These are phyloP conservation scores for Zarea fungicola DNA, from an alignment of 2,329 filamentous ascomycete species.

Conservation along the genomic window DNA sequence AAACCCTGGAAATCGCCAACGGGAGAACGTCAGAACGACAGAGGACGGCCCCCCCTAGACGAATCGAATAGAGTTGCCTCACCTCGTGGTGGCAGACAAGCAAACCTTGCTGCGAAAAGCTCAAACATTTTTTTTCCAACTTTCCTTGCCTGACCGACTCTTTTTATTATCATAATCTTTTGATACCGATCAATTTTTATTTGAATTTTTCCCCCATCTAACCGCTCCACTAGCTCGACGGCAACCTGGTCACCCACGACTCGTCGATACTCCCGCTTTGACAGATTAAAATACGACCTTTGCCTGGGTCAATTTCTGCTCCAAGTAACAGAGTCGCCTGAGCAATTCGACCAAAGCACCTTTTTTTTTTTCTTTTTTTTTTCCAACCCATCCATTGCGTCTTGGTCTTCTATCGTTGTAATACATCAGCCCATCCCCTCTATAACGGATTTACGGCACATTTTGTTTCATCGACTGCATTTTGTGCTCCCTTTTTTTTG, in stretches of 20 bases:
- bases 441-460: too few species aligned
- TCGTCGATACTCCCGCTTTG: not conserved
- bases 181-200: not conserved
- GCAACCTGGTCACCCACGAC: not conserved
- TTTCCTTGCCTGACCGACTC: conserved; percentile 10
- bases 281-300: conserved; percentile 11
- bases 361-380: not conserved
- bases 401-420: too few species aligned
- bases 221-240: not conserved
- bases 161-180: not conserved
- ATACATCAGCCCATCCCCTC: too few species aligned
- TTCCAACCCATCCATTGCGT: too few species aligned
- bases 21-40: too few species aligned
- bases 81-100: conserved; percentile 16
- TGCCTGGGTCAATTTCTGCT: conserved; percentile 4
- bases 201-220: too few species aligned
- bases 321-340: conserved; percentile 1
- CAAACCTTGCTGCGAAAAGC: conserved; percentile 1
- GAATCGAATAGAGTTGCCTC: conserved; percentile 12
- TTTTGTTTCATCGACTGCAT: too few species aligned
- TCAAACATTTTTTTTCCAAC: not conserved
- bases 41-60: not conserved
- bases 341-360: not conserved
- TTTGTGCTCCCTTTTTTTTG: too few species aligned
- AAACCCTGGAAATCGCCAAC: not conserved